Evolutionary conservation across 1,284 basidiomycete genomes (phyloP), one percentile per base, ranked within the genome.

Genomic region (Puccinia novopanici): DNA sequence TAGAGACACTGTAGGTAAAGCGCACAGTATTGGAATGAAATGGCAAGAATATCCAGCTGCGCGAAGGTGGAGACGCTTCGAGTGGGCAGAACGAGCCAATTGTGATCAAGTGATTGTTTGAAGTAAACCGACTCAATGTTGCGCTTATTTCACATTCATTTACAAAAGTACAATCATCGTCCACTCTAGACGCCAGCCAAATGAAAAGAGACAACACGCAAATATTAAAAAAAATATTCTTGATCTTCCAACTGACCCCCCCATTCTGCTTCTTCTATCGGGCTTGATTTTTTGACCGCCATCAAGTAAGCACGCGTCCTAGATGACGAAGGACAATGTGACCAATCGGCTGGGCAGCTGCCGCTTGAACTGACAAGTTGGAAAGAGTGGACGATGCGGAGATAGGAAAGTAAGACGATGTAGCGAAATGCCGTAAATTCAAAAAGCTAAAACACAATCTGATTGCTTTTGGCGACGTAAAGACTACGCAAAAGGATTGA

Each of bases 41-140:
- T 34, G 34, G 34, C 34, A 4, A 34, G 34, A 34, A 1, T 34
- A 34, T 34, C 34, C 34, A 34, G 30, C 34, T 13, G 34, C 4
- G 37, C 52, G 52, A 54, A 12, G 22, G 8, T 54, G 22, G 22
- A 54, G 22, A 54, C 22, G 5, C 59, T 37, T 19, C 34, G 34
- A 34, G 34, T 34, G 4, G 34, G 9, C 9, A 4, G 17, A 37
- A 61, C 37, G 27, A 61, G 19, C 27, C 55, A 57, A 34, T 34
- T 34, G 34, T 2, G 34, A 34, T 4, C 34, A 34, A 34, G 34
- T 34, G 34, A 4, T 1, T 34, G 34, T 34, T 34, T 34, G 34
- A 63, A 63, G 37, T 63, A 63, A 63, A 63, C 37, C 37, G 9
- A 63, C 5, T 8, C 8, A 8, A 86, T 84, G 68, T 85, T 82